Base-by-base conservation (phyloP, 371 early-diverging fungal genomes). In the Capillidium rhysosporum region DNA sequence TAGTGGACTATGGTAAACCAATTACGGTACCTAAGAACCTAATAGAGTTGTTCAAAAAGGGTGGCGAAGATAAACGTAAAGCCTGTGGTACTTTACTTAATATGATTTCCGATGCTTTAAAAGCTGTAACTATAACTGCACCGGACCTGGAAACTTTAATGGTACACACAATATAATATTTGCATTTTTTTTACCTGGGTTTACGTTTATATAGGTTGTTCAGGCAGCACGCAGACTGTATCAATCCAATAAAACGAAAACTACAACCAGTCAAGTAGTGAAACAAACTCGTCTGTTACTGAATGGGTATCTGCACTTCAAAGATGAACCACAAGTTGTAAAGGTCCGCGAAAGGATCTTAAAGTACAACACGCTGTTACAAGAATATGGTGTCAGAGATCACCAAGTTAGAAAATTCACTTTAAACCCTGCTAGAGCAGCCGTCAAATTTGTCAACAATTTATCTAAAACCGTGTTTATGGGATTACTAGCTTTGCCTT, bases 171-270 rank as follows among this genome's bases (percentile, higher is more conserved):
- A 30, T 43, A 24, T 26, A 21, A 21, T 49, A 52, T 38, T 10
- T 18, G 31, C 29, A 53, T 57, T 25, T 7, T 34, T 12, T 12
- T 4, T 34, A 34, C 12, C 34, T 12, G 12, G 4, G 4, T 12
- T 34, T 7, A 34, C 12, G 34, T 34, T 16, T 5, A 25, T 14
- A 40, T 54, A 81, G 80, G 68, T 91, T 34, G 79, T 92, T 44
- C 98, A 96, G 73, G 92, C 94, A 2, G 89, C 87, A 7, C 76
- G 95, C 24, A 72, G 98, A 16, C 64, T 97, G 41, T 96, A 96
- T 67, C 80, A 80, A 57, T 92, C 92, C 31, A 73, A 79, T 14
- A 76, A 86, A 65, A 77, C 82, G 54, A 80, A 80, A 49, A 71
- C 93, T 28, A 80, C 77, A 31, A 80, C 82, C 21, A 29, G 51